phyloP scores from a whole-genome alignment of 2,329 filamentous ascomycete genomes.

The Trichoderma endophyticum region DNA sequence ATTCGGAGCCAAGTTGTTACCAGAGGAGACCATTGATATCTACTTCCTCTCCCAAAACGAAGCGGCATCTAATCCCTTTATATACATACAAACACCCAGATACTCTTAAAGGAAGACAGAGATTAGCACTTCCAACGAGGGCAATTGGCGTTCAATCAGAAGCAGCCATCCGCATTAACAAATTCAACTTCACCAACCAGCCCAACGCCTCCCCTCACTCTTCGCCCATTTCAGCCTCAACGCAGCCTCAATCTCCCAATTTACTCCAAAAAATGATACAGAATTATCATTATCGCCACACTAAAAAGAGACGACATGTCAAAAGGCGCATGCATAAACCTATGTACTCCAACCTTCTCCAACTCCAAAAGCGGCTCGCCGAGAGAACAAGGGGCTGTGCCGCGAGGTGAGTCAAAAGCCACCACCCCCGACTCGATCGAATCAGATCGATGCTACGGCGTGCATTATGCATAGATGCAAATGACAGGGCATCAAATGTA shows the following conservation, averaged over 20 bases:
- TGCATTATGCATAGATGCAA: not conserved
- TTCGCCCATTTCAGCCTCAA: not conserved
- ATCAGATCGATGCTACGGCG: not conserved
- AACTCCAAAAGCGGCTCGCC: not conserved
- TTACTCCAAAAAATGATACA: not conserved
- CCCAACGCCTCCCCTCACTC: not conserved
- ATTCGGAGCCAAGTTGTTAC: not conserved
- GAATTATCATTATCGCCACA: not conserved
- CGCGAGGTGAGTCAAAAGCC: not conserved
- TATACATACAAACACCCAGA: not conserved
- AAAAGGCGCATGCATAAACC: conserved; percentile 3
- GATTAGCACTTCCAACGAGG: not conserved
- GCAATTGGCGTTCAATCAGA: not conserved
- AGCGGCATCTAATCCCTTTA: not conserved
- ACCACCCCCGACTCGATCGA: not conserved
- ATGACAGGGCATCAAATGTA: not conserved
- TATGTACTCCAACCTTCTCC: not conserved
- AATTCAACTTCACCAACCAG: not conserved
- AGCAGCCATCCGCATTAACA: not conserved
- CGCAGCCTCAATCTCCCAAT: not conserved
- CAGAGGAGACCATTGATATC: not conserved
- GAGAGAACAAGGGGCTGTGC: not conserved
- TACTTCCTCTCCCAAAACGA: not conserved
- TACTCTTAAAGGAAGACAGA: not conserved
- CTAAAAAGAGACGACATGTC: not conserved